phyloP scores from a whole-genome alignment of 768 basidiomycete genomes.

The Leccinum sublutescens region DNA sequence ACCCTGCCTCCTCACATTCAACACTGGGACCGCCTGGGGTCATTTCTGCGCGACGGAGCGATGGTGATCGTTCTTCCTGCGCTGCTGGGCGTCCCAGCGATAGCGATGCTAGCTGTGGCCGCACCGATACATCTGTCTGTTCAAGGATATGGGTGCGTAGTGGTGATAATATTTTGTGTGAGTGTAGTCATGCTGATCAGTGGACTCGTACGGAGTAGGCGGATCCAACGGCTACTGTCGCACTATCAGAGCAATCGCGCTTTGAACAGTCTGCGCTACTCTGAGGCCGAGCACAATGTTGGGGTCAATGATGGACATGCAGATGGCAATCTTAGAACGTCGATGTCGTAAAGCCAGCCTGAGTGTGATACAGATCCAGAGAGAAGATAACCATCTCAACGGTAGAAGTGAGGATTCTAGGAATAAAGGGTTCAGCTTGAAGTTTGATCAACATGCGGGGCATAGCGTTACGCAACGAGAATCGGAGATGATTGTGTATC shows the following conservation, averaged over 20 bases:
- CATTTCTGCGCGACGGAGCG: background rate
- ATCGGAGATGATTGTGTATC: too few species aligned
- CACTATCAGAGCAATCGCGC: background rate
- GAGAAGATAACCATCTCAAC: too few species aligned
- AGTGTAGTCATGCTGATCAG: background rate
- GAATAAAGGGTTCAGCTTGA: too few species aligned
- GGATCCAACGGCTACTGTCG: background rate
- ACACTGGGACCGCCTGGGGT: background rate
- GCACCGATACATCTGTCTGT: background rate
- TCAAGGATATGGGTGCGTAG: background rate
- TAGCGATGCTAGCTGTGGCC: background rate
- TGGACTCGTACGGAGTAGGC: background rate
- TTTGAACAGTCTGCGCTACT: background rate
- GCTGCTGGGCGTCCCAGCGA: conserved; percentile 6
- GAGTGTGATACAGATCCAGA: background rate
- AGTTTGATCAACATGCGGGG: too few species aligned
- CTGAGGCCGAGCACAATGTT: background rate
- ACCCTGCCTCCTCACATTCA: background rate
- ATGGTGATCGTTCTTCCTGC: background rate
- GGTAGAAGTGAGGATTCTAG: too few species aligned
- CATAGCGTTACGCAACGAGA: too few species aligned
- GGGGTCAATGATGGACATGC: background rate
- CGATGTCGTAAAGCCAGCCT: background rate
- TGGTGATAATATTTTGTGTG: background rate
- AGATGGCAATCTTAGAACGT: background rate